These are phyloP conservation scores for Schizosaccharomyces cryophilus DNA, from an alignment of 805 yeast species.

Conservation along the genomic window DNA sequence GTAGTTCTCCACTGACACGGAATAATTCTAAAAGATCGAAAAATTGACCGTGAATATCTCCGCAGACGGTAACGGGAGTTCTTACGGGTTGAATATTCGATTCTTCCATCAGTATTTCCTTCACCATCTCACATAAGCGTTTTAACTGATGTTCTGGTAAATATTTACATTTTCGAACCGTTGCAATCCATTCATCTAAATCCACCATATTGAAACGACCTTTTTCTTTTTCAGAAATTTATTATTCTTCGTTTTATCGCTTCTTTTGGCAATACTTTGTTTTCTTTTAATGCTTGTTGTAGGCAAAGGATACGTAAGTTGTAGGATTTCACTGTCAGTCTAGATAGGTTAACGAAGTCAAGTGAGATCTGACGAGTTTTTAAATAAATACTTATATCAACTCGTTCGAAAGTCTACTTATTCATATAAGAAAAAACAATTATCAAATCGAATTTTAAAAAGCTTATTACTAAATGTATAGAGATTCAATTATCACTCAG, in stretches of 20 bases:
- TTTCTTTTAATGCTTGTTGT: neutral
- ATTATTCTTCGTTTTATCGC: too few relatives aligned
- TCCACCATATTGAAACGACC: constrained; percentile 19
- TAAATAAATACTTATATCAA: too few relatives aligned
- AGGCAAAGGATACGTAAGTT: neutral
- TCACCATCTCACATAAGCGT: constrained; percentile 81
- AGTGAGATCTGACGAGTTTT: neutral
- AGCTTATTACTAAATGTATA: too few relatives aligned
- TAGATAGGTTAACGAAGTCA: neutral
- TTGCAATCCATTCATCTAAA: constrained; percentile 92
- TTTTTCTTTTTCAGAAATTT: too few relatives aligned
- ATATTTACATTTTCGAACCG: constrained; percentile 69
- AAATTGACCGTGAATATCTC: constrained; percentile 91
- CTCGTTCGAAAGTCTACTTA: too few relatives aligned
- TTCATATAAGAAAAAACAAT: too few relatives aligned
- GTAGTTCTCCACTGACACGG: constrained; percentile 79
- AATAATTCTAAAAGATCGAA: constrained; percentile 81
- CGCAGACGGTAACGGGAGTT: constrained; percentile 86
- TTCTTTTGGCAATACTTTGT: neutral
- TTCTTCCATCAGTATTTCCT: constrained; percentile 70
- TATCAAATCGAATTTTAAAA: too few relatives aligned
- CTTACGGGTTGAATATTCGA: constrained; percentile 84
- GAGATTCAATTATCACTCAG: too few relatives aligned
- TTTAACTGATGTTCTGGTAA: constrained; percentile 86
- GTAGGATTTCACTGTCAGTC: neutral